These are phyloP conservation scores for Pichia inconspicua DNA, from an alignment of 1,139 yeast genomes.

Conservation along the genomic window DNA sequence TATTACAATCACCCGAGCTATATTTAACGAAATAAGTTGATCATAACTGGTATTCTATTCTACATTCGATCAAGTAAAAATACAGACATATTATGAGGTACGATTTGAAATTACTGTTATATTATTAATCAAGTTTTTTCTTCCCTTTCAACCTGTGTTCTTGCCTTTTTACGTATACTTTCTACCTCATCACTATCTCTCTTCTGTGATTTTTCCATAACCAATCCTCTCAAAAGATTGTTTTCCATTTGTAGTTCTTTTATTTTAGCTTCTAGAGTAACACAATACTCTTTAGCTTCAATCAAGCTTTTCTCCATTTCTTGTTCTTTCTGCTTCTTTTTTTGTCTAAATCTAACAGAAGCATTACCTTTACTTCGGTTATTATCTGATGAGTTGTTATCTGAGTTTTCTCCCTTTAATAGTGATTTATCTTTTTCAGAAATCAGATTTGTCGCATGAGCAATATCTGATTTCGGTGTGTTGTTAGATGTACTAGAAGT, in stretches of 20 bases:
- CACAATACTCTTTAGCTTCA: constrained; percentile 55
- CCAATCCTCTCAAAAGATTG: constrained; percentile 62
- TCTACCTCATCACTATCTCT: constrained; percentile 30
- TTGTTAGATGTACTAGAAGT: background rate
- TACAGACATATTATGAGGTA: no score
- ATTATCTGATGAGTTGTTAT: constrained; percentile 20
- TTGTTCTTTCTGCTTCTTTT: constrained; percentile 76
- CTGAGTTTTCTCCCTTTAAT: background rate
- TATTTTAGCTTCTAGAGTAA: constrained; percentile 52
- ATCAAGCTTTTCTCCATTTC: constrained; percentile 67
- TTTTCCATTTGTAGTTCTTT: constrained; percentile 57
- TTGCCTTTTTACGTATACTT: constrained; percentile 26
- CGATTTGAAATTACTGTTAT: no score
- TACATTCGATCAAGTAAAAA: no score
- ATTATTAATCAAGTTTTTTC: background rate
- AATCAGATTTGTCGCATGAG: background rate
- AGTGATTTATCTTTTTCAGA: background rate
- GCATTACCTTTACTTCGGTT: constrained; percentile 46
- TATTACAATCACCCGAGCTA: no score
- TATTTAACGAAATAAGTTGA: no score
- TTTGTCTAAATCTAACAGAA: constrained; percentile 69
- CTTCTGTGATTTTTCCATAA: constrained; percentile 47
- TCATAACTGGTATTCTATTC: no score
- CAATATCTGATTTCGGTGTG: background rate
- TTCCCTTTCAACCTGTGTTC: constrained; percentile 8